A percentile compares a stretch with the other conserved stretches of the same genome.
These are phyloP conservation scores for Yamadazyma trypodendri DNA, from an alignment of 1,139 yeast species.

Conservation along the genomic window DNA sequence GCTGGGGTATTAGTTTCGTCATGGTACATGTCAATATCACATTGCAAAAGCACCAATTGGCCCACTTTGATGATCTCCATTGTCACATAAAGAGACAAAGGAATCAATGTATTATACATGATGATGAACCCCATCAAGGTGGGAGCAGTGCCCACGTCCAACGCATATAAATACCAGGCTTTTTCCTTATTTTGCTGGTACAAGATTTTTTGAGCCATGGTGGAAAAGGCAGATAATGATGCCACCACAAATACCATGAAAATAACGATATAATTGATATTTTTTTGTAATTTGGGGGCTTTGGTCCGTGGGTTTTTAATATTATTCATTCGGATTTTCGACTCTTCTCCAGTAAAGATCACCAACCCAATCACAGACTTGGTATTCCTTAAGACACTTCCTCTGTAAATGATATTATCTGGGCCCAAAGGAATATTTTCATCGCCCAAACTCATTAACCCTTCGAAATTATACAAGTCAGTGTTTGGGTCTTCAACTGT, in stretches of 20 bases:
- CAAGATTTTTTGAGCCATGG: constrained; percentile 69
- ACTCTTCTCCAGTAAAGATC: constrained; percentile 91
- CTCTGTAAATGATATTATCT: constrained; percentile 83
- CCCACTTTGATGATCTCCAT: constrained; percentile 92
- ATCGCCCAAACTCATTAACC: constrained; percentile 32
- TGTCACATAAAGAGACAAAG: constrained; percentile 90
- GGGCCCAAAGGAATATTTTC: constrained; percentile 62
- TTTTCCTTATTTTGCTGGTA: constrained; percentile 41
- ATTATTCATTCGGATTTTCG: constrained; percentile 94
- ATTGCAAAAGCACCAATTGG: constrained; percentile 77
- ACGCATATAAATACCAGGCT: constrained; percentile 73
- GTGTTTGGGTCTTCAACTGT: constrained; percentile 88
- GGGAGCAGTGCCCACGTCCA: constrained; percentile 86
- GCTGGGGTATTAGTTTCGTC: constrained; percentile 83
- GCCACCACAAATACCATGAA: constrained; percentile 87
- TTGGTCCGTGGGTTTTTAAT: constrained; percentile 85
- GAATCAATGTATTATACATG: constrained; percentile 96
- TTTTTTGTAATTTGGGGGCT: constrained; percentile 85
- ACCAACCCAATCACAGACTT: constrained; percentile 72
- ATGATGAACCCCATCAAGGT: constrained; percentile 94
- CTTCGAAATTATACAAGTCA: constrained; percentile 91
- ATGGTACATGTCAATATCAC: constrained; percentile 95
- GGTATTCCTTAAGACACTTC: constrained; percentile 85
- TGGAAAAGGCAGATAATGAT: constrained; percentile 71
- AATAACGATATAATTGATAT: constrained; percentile 77